Evolutionary conservation across 805 yeast species (phyloP), one percentile per base, ranked within the genome.

Genomic region (Nakazawaea ambrosiae): DNA sequence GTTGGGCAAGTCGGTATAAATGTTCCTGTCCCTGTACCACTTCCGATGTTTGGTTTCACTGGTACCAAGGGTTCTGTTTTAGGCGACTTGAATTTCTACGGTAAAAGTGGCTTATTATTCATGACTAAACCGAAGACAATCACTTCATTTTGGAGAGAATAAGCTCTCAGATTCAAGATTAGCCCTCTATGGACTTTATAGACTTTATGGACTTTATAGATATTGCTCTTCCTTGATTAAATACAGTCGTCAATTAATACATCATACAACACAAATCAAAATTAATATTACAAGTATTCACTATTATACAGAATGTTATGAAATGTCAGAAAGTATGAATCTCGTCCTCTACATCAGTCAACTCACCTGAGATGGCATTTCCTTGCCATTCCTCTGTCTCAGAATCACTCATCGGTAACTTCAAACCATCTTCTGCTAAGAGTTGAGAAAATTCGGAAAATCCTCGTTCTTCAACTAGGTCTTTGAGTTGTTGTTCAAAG

Each of bases 1-100:
- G 75, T 80, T 40, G 89, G 89, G 23, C 88, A 81, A 59, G 82
- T 81, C 34, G 89, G 89, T 40, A 67, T 81, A 50, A 81, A 81
- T 50, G 87, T 81, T 29, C 88, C 89, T 9, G 81, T 81, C 44
- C 89, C 89, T 5, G 89, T 81, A 17, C 89, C 89, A 33, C 63
- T 81, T 55, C 88, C 89, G 43, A 78, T 81, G 84, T 81, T 81
- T 59, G 77, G 85, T 3, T 81, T 81, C 65, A 81, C 89, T 9
- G 89, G 89, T 22, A 75, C 74, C 55, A 78, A 79, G 61, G 83
- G 78, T 27, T 78, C 85, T 5, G 78, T 81, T 71, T 66, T 80
- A 46, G 89, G 89, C 25, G 88, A 81, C 54, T 70, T 81, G 67
- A 81, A 81, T 65, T 81, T 81, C 57, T 81, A 81, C 60, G 89